Evolutionary conservation across 169 alveolate species (phyloP), one percentile per base, ranked within the genome.

Genomic region (Miamiensis avidus): DNA sequence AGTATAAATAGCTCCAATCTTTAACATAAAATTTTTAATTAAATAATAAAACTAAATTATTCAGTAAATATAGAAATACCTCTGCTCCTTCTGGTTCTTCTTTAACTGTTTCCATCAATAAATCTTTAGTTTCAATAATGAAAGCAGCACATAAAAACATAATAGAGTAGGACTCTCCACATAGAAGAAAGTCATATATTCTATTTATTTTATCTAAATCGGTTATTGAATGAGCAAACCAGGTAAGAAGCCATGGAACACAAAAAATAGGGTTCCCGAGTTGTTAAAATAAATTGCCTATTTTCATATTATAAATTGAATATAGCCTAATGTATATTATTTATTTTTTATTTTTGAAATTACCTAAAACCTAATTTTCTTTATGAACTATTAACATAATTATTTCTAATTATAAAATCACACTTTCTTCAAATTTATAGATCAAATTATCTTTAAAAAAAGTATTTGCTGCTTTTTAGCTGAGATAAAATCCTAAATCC

Each of bases 221-320:
- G 11, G 82, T 82, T 1, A 91, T 30, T 64, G 84, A 79, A 73
- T 91, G 95, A 11, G 91, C 79, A 76, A 91, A 88, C 95, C 95
- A 91, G 16, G 95, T 91, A 11, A 91, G 85, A 30, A 91, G 72
- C 95, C 95, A 91, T 30, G 88, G 64, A 20, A 88, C 79, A 0
- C 91, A 74, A 33, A 91, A 91, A 20, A 89, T 91, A 0, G 93
- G 93, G 32, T 65, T 31, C 1, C 81, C 92, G 16, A 64, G 29
- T 34, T 79, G 34, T 34, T 79, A 64, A 29, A 79, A 74, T 1
- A 79, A 25, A 29, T 79, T 64, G 4, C 84, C 84, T 32, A 49
- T 29, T 16, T 79, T n/a, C 34, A 74, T 11, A 11, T 49, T 49
- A 49, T 49, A 49, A 49, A 49, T 11, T 11, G 4, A 4, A 49